Percentiles rank a stretch among this genome's conserved stretches.
Evolutionary conservation across 2,329 filamentous ascomycete genomes (phyloP).

Genomic region (Claviceps quebecensis): DNA sequence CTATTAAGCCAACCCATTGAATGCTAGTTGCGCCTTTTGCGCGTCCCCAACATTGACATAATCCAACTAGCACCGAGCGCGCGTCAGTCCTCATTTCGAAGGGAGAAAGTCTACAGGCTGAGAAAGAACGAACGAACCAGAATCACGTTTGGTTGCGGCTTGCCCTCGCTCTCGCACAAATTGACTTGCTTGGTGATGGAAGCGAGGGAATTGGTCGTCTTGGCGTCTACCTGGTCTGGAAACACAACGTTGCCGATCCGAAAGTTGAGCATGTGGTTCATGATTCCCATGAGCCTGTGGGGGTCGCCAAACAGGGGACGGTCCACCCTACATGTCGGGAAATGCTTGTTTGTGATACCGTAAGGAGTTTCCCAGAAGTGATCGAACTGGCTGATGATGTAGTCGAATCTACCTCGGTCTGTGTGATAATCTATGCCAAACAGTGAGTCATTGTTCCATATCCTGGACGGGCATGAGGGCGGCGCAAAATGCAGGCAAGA

Average conservation of each 20-base stretch:
- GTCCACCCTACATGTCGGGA: conserved; percentile 52
- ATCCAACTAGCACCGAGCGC: conserved; percentile 22
- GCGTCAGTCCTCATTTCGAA: conserved; percentile 8
- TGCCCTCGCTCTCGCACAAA: conserved; percentile 14
- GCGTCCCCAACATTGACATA: conserved; percentile 27
- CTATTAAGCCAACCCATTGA: conserved; percentile 22
- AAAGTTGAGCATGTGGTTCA: conserved; percentile 25
- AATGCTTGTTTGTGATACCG: conserved; percentile 43
- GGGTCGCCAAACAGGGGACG: conserved; percentile 36
- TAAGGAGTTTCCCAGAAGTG: conserved; percentile 63
- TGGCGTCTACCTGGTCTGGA: conserved; percentile 17
- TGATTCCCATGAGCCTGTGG: conserved; percentile 28
- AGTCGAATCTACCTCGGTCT: conserved; percentile 37
- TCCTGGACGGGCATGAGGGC: background rate
- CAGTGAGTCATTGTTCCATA: background rate
- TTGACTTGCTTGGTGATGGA: conserved; percentile 17
- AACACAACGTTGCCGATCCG: conserved; percentile 20
- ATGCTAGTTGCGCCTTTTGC: conserved; percentile 21
- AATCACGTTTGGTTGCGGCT: conserved; percentile 17
- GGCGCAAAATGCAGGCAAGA: background rate
- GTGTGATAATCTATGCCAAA: conserved; percentile 40
- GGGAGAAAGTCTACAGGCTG: background rate
- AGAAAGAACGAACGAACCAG: conserved; percentile 13
- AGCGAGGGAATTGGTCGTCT: conserved; percentile 21
- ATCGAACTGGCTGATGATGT: conserved; percentile 49